These are phyloP conservation scores for Mrakia frigida DNA, from an alignment of 768 basidiomycete genomes.

Conservation along the genomic window DNA sequence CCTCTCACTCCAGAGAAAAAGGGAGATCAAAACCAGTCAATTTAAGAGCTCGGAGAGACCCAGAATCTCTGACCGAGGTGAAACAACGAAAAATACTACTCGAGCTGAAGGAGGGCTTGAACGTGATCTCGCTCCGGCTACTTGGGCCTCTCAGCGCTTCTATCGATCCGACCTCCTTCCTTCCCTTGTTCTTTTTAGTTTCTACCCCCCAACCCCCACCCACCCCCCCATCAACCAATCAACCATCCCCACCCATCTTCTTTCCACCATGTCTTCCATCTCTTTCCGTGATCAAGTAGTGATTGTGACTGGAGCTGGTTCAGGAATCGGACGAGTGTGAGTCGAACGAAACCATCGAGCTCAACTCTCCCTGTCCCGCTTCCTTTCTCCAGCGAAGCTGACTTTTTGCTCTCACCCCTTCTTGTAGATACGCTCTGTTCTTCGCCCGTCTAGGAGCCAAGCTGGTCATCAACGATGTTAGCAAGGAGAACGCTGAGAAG, in stretches of 20 bases:
- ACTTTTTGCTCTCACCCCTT: neutral
- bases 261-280: constrained; percentile 5
- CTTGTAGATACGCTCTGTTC: constrained; percentile 71
- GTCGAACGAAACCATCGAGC: constrained; percentile 40
- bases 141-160: too few relatives aligned
- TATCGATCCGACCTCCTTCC: too few relatives aligned
- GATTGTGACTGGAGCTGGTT: constrained; percentile 90
- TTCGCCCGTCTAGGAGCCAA: constrained; percentile 92
- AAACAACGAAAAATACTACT: neutral
- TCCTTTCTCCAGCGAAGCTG: neutral
- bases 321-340: constrained; percentile 86
- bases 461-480: constrained; percentile 93
- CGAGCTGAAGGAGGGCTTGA: neutral
- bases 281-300: constrained; percentile 67
- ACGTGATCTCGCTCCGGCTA: neutral
- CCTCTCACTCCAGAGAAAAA: too few relatives aligned
- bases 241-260: neutral
- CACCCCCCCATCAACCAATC: neutral
- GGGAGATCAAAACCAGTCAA: too few relatives aligned
- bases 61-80: neutral
- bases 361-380: too few relatives aligned
- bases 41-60: too few relatives aligned
- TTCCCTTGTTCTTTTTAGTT: neutral
- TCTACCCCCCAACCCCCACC: too few relatives aligned
- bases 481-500: constrained; percentile 75